A percentile compares a stretch with the other conserved stretches of the same genome.
phyloP scores from a whole-genome alignment of 495 filamentous ascomycete genomes.

The Podospora sp. region DNA sequence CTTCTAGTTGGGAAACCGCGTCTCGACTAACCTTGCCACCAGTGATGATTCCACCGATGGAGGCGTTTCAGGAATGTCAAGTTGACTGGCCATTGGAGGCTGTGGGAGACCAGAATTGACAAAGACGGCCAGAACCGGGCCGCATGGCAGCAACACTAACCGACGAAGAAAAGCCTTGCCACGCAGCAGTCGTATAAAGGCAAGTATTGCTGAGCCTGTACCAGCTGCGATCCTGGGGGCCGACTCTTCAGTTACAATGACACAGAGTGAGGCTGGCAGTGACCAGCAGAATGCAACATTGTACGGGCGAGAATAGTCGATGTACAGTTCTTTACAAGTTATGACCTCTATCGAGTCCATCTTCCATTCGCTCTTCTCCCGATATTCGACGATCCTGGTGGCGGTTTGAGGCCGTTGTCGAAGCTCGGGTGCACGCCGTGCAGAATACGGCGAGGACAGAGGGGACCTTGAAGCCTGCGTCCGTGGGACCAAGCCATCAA shows the following conservation, averaged over 20 bases:
- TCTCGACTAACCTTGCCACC: neutral
- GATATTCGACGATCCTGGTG: neutral
- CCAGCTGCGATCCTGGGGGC: neutral
- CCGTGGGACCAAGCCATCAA: too few relatives aligned
- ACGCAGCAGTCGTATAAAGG: neutral
- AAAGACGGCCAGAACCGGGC: neutral
- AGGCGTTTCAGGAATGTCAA: too few relatives aligned
- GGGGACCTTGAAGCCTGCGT: neutral
- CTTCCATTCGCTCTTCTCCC: neutral
- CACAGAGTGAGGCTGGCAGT: neutral
- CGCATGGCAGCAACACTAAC: neutral
- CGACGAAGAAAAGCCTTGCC: neutral
- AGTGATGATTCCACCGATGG: neutral
- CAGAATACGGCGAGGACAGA: neutral
- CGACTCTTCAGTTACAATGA: neutral
- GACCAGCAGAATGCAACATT: neutral
- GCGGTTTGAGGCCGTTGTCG: neutral
- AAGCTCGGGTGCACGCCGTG: neutral
- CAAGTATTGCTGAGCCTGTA: neutral
- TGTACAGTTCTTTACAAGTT: neutral
- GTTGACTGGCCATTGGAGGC: neutral
- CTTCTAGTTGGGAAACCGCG: neutral
- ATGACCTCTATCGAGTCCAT: neutral
- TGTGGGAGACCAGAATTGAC: neutral
- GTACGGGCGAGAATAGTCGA: neutral